Base-by-base conservation (phyloP, 2,329 filamentous ascomycete genomes). In the Cordyceps militaris region DNA sequence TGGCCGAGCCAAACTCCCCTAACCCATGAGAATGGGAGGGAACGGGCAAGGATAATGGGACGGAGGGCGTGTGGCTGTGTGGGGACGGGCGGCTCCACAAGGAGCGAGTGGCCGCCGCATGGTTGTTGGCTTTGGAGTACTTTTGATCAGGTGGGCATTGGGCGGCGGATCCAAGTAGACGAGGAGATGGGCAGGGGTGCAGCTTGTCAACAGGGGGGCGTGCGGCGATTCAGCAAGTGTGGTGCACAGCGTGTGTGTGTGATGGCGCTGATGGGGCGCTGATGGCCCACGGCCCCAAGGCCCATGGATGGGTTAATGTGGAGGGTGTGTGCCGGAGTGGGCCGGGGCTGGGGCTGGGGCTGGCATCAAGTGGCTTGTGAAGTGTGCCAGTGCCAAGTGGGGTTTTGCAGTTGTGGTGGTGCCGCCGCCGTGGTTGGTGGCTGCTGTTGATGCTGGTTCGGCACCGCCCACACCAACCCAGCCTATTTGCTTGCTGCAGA, bases 11-110 rank as follows among this genome's bases (percentile, higher is more conserved):
- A 69, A 74, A 75, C 72, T 75, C 66, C 67, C 73, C 73, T 75
- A 65, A 75, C 73, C 73, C 73, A 75, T 67, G 67, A 69, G 61
- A 69, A 70, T 67, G 66, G 67, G 66, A 70, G 70, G 67, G 68
- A 71, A 71, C 69, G 69, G 69, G 66, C 65, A 32, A n/a, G 54
- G 58, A 58, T 71, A 70, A 21, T 44, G 10, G 13, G 64, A 71
- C 69, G 63, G 63, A 51, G 64, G 54, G 52, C 47, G 43, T 26
- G 32, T 6, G 2, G n/a, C 10, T 5, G 7, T 19, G 6, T n/a
- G 40, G 26, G 14, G 38, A 40, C 21, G 19, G 28, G 38, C 51
- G 51, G 51, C 51, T 54, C 51, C 51, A 54, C 51, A 43, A 19
- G 38, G 28, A 43, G 51, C 51, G 19, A 54, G 36, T 44, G 51